Base-by-base conservation (phyloP, 495 filamentous ascomycete genomes). In the Podospora conica region DNA sequence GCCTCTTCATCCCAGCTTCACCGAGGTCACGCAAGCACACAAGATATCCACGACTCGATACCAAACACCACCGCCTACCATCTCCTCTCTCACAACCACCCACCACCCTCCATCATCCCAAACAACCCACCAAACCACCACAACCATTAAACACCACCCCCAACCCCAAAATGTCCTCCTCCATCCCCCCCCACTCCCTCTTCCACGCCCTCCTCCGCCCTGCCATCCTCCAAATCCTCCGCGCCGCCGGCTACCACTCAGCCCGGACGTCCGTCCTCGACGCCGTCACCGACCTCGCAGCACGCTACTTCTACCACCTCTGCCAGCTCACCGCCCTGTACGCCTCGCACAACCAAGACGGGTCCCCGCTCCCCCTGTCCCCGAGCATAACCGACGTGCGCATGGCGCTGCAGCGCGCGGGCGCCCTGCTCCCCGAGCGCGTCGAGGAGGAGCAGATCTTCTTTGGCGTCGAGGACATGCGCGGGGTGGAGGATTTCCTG, bases 141-240 rank as follows among this genome's bases (percentile, higher is more conserved):
- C n/a, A 9, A n/a, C 25, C 3, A 2, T n/a, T 27, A 15, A 59
- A 3, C 57, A n/a, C 3, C 57, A 56, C 27, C 23, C 21, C 56
- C n/a, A 23, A 58, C 24, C 24, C 23, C 21, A 29, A 59, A 20
- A 59, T 11, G 10, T 64, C 55, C 55, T 27, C 53, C 21, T 33
- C 25, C 31, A 24, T 57, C 53, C 74, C 77, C 11, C 76, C 81
- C 15, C 73, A 74, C 40, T 66, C 78, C 61, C 84, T 93, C 61
- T 88, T 90, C 78, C 87, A 88, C 75, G 84, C 91, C 33, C 87
- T 96, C 69, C 84, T 96, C 24, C 88, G 91, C 23, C 93, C 92
- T 2, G 86, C 87, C 29, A 84, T 96, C 64, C 85, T 96, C 63
- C 90, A 95, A 68, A 93, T 95, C 72, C 85, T 97, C 31, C 90